Evolutionary conservation across 306 rosid genomes (phyloP).

Genomic region (Quercus suber): DNA sequence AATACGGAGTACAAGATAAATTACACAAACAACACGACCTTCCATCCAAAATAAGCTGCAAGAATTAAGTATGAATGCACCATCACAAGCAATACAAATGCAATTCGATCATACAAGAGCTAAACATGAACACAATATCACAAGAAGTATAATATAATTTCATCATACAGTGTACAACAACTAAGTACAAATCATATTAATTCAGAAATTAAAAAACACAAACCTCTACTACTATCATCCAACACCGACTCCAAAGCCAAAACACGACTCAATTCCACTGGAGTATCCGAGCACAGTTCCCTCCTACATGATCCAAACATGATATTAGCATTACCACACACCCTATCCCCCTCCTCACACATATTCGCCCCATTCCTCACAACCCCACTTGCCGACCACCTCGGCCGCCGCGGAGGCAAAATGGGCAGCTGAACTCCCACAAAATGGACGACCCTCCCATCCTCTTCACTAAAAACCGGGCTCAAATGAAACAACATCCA

Average conservation of each 20-base stretch:
- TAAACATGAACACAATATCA: not conserved
- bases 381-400: conserved; percentile 27
- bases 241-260: conserved; percentile 40
- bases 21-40: not conserved
- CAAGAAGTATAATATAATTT: not conserved
- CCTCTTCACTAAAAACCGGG: conserved; percentile 57
- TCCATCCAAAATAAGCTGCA: not conserved
- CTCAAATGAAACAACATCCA: conserved; percentile 70
- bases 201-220: conserved; percentile 15
- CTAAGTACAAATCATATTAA: not conserved
- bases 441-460: conserved; percentile 65
- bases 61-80: not conserved
- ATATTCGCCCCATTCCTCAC: conserved; percentile 26
- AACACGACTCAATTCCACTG: conserved; percentile 39
- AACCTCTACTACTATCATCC: conserved; percentile 58
- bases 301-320: conserved; percentile 65
- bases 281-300: conserved; percentile 69
- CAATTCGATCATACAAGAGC: too few relatives aligned
- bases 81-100: not conserved
- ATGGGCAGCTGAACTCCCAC: conserved; percentile 82
- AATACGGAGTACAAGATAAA: not conserved
- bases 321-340: conserved; percentile 46
- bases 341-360: conserved; percentile 26
- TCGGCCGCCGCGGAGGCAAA: conserved; percentile 20
- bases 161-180: not conserved